A percentile compares a stretch with the other conserved stretches of the same genome.
Evolutionary conservation across 306 rosid genomes (phyloP).

Genomic region (Castanospermum australe): DNA sequence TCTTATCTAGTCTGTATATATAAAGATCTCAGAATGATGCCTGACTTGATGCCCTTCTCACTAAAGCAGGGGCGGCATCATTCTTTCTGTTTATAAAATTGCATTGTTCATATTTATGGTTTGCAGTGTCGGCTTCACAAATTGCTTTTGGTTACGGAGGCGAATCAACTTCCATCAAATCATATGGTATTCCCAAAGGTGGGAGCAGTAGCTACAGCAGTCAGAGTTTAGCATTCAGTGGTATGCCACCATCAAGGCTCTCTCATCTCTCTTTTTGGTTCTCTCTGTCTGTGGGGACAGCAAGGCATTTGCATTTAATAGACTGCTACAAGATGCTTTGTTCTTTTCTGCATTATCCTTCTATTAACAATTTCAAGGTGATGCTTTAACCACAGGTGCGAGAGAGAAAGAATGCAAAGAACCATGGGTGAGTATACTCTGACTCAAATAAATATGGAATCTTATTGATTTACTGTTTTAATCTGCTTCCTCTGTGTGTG

Average conservation of each 20-base stretch:
- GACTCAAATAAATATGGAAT: not conserved
- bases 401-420: slow-evolving; percentile 69
- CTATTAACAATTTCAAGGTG: slow-evolving; percentile 26
- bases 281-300: not conserved
- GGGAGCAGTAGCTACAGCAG: slow-evolving; percentile 7
- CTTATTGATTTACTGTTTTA: slow-evolving; percentile 1
- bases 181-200: slow-evolving; percentile 43
- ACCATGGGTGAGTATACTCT: slow-evolving; percentile 66
- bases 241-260: slow-evolving; percentile 37
- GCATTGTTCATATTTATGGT: slow-evolving; percentile 8
- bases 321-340: not conserved
- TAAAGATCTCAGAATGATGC: not conserved
- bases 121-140: slow-evolving; percentile 61
- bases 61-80: not conserved
- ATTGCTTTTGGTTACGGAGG: slow-evolving; percentile 82
- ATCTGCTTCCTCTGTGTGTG: not conserved
- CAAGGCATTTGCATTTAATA: slow-evolving; percentile 13
- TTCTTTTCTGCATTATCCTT: slow-evolving; percentile 19
- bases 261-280: not conserved
- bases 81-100: slow-evolving; percentile 11
- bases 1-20: not conserved
- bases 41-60: not conserved
- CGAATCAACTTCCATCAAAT: slow-evolving; percentile 43
- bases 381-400: slow-evolving; percentile 25
- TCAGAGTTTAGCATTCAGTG: slow-evolving; percentile 41